Percentiles rank a stretch among this genome's conserved stretches.
phyloP scores from a whole-genome alignment of 2,329 filamentous ascomycete genomes.

The Calonectria multiphialidica region DNA sequence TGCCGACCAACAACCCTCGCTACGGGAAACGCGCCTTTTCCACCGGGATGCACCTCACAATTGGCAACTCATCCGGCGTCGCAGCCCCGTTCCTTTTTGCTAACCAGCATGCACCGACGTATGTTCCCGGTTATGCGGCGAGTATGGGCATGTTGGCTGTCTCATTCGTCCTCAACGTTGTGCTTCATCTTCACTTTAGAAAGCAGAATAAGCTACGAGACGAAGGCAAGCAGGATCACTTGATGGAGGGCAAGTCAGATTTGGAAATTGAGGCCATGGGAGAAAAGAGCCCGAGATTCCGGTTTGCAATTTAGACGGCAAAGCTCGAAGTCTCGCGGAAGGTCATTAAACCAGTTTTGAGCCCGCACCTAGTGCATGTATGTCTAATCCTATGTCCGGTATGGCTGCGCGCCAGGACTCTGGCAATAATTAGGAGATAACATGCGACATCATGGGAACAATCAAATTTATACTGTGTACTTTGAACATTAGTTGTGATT shows the following conservation, averaged over 20 bases:
- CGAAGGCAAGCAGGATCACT: conserved; percentile 52
- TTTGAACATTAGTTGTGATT: too few relatives aligned
- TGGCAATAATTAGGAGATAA: too few relatives aligned
- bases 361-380: too few relatives aligned
- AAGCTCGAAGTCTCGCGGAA: too few relatives aligned
- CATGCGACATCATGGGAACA: too few relatives aligned
- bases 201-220: conserved; percentile 51
- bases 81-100: conserved; percentile 71
- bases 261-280: conserved; percentile 57
- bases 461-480: too few relatives aligned
- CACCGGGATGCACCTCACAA: conserved; percentile 70
- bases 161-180: conserved; percentile 44
- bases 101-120: conserved; percentile 56
- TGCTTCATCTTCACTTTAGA: conserved; percentile 46
- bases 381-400: too few relatives aligned
- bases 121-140: conserved; percentile 63
- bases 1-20: conserved; percentile 70
- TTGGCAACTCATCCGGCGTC: conserved; percentile 73
- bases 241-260: conserved; percentile 55
- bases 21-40: conserved; percentile 75
- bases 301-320: conserved; percentile 34
- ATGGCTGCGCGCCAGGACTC: too few relatives aligned
- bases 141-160: conserved; percentile 61
- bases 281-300: conserved; percentile 52
- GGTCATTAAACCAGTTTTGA: background rate